These are phyloP conservation scores for Xylaria longipes DNA, from an alignment of 495 filamentous ascomycete species.

Conservation along the genomic window DNA sequence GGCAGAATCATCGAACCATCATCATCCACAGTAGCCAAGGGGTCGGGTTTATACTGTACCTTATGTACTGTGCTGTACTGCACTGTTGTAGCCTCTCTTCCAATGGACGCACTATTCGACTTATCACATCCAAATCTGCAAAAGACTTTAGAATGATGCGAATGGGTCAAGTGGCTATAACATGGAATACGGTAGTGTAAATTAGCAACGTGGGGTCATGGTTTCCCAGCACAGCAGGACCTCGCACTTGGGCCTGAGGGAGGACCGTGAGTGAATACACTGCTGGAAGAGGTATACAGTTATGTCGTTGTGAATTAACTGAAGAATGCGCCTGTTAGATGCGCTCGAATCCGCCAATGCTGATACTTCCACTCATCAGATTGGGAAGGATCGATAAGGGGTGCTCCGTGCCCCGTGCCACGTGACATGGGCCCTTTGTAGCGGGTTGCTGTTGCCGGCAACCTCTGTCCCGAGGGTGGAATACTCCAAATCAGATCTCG, in stretches of 20 bases:
- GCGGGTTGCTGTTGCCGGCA: background rate
- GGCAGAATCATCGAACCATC: slow-evolving; percentile 29
- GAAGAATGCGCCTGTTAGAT: slow-evolving; percentile 20
- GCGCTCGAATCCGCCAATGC: slow-evolving; percentile 2
- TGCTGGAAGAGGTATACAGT: background rate
- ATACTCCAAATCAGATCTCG: background rate
- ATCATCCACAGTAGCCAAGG: slow-evolving; percentile 20
- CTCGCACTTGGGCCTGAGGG: slow-evolving; percentile 13
- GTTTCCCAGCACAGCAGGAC: slow-evolving; percentile 26
- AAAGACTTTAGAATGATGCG: background rate
- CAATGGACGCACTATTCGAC: background rate
- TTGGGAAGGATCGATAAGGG: slow-evolving; percentile 20
- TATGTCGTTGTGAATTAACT: slow-evolving; percentile 6
- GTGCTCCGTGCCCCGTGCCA: slow-evolving; percentile 15
- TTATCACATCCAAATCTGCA: slow-evolving; percentile 7
- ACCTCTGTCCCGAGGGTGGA: background rate
- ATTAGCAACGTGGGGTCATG: slow-evolving; percentile 19
- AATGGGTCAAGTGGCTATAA: slow-evolving; percentile 10
- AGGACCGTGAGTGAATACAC: too few species aligned
- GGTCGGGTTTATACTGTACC: slow-evolving; percentile 26
- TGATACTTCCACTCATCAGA: slow-evolving; percentile 20
- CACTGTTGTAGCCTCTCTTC: background rate
- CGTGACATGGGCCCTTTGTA: slow-evolving; percentile 11
- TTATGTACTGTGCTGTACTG: slow-evolving; percentile 21
- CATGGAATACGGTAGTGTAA: slow-evolving; percentile 1